Base-by-base conservation (phyloP, 495 filamentous ascomycete species). In the Aspergillus cavernicola region DNA sequence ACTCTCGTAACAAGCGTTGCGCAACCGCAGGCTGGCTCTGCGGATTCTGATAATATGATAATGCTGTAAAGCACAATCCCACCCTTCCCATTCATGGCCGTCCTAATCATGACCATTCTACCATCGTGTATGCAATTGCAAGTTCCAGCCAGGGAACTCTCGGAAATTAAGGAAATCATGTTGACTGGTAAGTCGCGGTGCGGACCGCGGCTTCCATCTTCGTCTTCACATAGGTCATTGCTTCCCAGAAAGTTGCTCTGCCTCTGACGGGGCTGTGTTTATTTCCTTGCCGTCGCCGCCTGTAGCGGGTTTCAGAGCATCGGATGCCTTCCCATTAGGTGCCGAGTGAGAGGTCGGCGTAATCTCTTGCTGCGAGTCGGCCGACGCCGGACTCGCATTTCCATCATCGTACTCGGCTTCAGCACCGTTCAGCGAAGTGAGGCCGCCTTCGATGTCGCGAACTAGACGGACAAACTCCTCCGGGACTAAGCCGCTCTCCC, bases 381-480 rank as follows among this genome's bases (percentile, higher is more conserved):
- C 67, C 23, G 65, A 65, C 12, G 69, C 61, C 19, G 66, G 62
- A 35, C 59, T 66, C 24, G 58, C 15, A 28, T 67, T 53, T 24
- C 56, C 58, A 45, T 63, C 66, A 18, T 36, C 66, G 24, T 56
- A 56, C 23, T 70, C 69, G 8, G 47, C 37, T 9, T 58, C 57
- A 7, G 61, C 48, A 11, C 66, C 75, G 35, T 75, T 74, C 58
- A 80, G 60, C 46, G 72, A 76, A 35, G 65, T 74, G 66, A 74
- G 72, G 4, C 78, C 83, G 24, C 81, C 90, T 65, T 93, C 88
- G 48, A 97, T 93, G 61, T 97, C 92, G 22, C 91, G 85, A 52
- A 97, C 77, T 20, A 98, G 79, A 7, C 93, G 85, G 46, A 98
- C 93, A 65, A 97, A 98, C 69, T 95, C 90, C 68, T 98, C 93